These are phyloP conservation scores for Madurella mycetomatis DNA, from an alignment of 2,329 filamentous ascomycete genomes.

Conservation along the genomic window DNA sequence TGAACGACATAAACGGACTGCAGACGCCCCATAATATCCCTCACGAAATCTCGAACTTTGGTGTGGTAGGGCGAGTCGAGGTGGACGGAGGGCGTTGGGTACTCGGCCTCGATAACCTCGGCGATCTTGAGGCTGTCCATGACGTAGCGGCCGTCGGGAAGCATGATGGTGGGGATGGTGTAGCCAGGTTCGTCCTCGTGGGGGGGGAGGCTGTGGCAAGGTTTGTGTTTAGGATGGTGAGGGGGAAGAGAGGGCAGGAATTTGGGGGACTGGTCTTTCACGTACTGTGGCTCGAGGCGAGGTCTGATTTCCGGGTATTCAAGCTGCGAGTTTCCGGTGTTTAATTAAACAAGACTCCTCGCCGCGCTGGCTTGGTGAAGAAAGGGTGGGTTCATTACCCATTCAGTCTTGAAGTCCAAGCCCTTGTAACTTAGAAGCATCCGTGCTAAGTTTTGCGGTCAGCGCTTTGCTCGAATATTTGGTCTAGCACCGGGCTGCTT, in stretches of 20 bases:
- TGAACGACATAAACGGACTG: conserved; percentile 41
- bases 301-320: conserved; percentile 63
- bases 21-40: conserved; percentile 31
- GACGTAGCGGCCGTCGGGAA: conserved; percentile 53
- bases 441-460: conserved; percentile 44
- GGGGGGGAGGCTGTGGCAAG: conserved; percentile 37
- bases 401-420: conserved; percentile 63
- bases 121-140: conserved; percentile 64
- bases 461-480: background rate
- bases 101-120: conserved; percentile 50
- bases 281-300: conserved; percentile 51
- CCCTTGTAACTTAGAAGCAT: conserved; percentile 64
- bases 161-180: conserved; percentile 52
- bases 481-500: background rate
- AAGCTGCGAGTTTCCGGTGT: conserved; percentile 32
- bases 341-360: background rate
- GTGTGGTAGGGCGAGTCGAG: conserved; percentile 49
- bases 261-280: conserved; percentile 1
- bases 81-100: conserved; percentile 55
- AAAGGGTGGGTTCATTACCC: conserved; percentile 35
- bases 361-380: background rate
- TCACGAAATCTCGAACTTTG: conserved; percentile 41
- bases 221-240: background rate
- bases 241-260: background rate
- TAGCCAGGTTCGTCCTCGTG: conserved; percentile 42